phyloP scores from a whole-genome alignment of 352 stramenopile genomes.

The Phytophthora quininea region DNA sequence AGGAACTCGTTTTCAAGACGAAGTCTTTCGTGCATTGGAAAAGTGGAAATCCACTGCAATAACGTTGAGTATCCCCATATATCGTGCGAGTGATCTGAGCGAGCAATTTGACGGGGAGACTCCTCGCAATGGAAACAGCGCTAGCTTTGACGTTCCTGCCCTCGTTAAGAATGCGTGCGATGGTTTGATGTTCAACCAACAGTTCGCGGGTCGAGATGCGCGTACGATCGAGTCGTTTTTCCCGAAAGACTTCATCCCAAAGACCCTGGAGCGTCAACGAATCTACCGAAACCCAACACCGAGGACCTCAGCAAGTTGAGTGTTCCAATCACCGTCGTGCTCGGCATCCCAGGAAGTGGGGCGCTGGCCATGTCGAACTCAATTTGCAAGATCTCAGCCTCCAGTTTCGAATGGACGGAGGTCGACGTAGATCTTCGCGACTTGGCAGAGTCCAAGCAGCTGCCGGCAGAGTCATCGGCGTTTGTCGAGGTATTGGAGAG shows the following conservation, averaged over 20 bases:
- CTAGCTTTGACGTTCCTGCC: constrained; percentile 19
- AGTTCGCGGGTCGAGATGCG: constrained; percentile 23
- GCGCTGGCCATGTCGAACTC: constrained; percentile 37
- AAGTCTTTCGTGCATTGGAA: constrained; percentile 58
- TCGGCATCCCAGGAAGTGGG: constrained; percentile 75
- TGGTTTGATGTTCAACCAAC: constrained; percentile 25
- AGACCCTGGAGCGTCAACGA: constrained; percentile 46
- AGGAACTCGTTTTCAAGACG: constrained; percentile 67
- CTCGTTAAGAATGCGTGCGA: constrained; percentile 32
- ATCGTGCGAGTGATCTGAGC: constrained; percentile 50
- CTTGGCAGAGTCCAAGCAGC: constrained; percentile 22
- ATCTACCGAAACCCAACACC: constrained; percentile 42
- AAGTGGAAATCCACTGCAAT: constrained; percentile 62
- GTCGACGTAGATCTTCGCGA: constrained; percentile 48
- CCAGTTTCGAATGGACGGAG: constrained; percentile 48
- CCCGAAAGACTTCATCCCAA: constrained; percentile 63
- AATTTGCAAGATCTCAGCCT: constrained; percentile 56
- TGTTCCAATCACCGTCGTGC: constrained; percentile 60
- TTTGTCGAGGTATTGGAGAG: constrained; percentile 30
- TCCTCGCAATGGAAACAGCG: constrained; percentile 36
- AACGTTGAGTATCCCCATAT: constrained; percentile 55
- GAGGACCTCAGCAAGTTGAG: constrained; percentile 35
- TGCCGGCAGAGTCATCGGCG: constrained; percentile 32
- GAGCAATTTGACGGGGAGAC: constrained; percentile 47
- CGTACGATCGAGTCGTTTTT: constrained; percentile 45